Evolutionary conservation across 108 stramenopile species (phyloP).

Genomic region (Pseudonitzschia pungens): DNA sequence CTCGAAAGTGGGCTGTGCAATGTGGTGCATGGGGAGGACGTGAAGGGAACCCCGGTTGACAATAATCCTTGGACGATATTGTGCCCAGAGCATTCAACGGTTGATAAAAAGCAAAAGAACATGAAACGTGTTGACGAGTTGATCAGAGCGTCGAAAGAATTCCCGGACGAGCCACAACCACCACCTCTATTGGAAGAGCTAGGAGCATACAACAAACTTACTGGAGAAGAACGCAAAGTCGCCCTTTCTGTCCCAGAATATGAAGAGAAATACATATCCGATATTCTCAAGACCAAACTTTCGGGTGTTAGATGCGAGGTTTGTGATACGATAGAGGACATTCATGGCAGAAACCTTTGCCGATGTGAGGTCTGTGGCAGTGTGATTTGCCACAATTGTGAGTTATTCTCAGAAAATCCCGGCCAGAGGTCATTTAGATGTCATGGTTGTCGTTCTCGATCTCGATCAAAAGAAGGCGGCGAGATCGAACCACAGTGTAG

Average conservation of each 20-base stretch:
- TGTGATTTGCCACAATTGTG: slow-evolving; percentile 59
- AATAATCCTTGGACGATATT: slow-evolving; percentile 71
- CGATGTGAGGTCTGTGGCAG: slow-evolving; percentile 56
- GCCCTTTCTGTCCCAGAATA: slow-evolving; percentile 55
- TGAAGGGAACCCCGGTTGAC: slow-evolving; percentile 49
- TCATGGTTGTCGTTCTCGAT: slow-evolving; percentile 48
- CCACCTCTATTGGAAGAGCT: slow-evolving; percentile 42
- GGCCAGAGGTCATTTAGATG: slow-evolving; percentile 41
- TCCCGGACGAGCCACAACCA: slow-evolving; percentile 68
- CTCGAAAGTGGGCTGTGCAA: slow-evolving; percentile 69
- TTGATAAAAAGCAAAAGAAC: slow-evolving; percentile 39
- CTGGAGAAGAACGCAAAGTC: slow-evolving; percentile 49
- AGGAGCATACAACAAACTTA: slow-evolving; percentile 66
- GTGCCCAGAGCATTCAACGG: slow-evolving; percentile 72
- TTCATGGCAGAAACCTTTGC: slow-evolving; percentile 30
- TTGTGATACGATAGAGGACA: slow-evolving; percentile 50
- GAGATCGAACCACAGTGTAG: slow-evolving; percentile 55
- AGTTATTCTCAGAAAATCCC: slow-evolving; percentile 28
- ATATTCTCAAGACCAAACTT: slow-evolving; percentile 47
- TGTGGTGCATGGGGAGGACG: slow-evolving; percentile 84
- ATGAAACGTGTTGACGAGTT: slow-evolving; percentile 24
- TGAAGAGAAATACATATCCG: slow-evolving; percentile 50
- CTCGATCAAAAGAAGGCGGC: slow-evolving; percentile 27
- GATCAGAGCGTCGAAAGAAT: slow-evolving; percentile 56
- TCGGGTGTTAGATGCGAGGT: slow-evolving; percentile 64